Percentiles rank a stretch among this genome's conserved stretches.
phyloP scores from a whole-genome alignment of 768 basidiomycete genomes.

The Pisolithus tinctorius region DNA sequence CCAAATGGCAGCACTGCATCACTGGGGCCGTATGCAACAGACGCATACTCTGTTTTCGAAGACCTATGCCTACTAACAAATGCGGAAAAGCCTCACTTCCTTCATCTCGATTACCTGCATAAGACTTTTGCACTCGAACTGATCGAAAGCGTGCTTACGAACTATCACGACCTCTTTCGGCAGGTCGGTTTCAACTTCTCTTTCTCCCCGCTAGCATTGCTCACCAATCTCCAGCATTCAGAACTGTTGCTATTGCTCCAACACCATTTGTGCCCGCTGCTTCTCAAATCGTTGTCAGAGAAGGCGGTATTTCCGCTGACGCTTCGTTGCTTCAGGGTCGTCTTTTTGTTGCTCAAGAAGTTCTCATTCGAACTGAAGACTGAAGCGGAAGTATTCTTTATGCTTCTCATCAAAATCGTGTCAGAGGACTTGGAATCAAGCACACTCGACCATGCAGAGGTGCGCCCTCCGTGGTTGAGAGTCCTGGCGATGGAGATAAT shows the following conservation, averaged over 20 bases:
- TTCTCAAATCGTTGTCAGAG: slow-evolving; percentile 82
- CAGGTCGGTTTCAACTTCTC: slow-evolving; percentile 42
- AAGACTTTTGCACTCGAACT: slow-evolving; percentile 96
- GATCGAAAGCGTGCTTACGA: slow-evolving; percentile 93
- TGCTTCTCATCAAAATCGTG: slow-evolving; percentile 59
- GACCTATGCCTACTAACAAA: slow-evolving; percentile 89
- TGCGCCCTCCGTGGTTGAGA: slow-evolving; percentile 76
- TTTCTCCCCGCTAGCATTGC: background rate
- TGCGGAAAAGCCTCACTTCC: slow-evolving; percentile 70
- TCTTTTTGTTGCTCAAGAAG: slow-evolving; percentile 89
- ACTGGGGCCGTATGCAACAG: slow-evolving; percentile 71
- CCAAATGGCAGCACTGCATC: slow-evolving; percentile 61
- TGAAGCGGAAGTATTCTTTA: slow-evolving; percentile 84
- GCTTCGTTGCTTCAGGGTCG: slow-evolving; percentile 86
- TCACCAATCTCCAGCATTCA: slow-evolving; percentile 45
- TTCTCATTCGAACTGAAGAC: slow-evolving; percentile 76
- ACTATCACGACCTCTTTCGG: slow-evolving; percentile 81
- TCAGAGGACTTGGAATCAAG: slow-evolving; percentile 42
- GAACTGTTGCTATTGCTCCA: slow-evolving; percentile 83
- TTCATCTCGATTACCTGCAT: slow-evolving; percentile 75
- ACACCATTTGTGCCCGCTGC: slow-evolving; percentile 84
- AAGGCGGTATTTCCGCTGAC: slow-evolving; percentile 80
- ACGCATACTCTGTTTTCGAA: slow-evolving; percentile 85
- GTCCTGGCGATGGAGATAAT: slow-evolving; percentile 91
- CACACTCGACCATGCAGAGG: slow-evolving; percentile 19